These are phyloP conservation scores for Ophiocordyceps camponoti-rufipedis DNA, from an alignment of 2,329 filamentous ascomycete species.

Conservation along the genomic window DNA sequence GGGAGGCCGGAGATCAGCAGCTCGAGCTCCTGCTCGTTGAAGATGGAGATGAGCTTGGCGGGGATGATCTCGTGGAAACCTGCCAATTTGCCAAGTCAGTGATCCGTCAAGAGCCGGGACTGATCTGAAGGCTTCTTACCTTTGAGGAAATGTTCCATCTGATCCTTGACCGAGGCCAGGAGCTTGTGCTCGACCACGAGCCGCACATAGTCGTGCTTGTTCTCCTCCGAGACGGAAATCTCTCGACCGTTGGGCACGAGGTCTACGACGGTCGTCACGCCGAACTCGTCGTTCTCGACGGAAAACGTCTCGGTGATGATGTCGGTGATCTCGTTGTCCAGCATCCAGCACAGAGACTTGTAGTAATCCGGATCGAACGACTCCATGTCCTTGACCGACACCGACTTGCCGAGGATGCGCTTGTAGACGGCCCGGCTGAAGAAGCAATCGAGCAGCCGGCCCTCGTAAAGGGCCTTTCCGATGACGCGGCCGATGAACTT, in stretches of 20 bases:
- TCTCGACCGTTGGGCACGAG: constrained; percentile 76
- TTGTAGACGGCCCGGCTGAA: constrained; percentile 99
- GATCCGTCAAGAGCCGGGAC: not conserved
- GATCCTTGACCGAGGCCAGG: constrained; percentile 78
- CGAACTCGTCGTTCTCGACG: constrained; percentile 85
- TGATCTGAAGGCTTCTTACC: constrained; percentile 26
- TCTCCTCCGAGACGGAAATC: constrained; percentile 87
- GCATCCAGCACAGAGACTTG: constrained; percentile 96
- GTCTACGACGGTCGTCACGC: constrained; percentile 73
- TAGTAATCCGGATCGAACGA: constrained; percentile 97
- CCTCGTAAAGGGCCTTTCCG: constrained; percentile 93
- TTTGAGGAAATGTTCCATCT: constrained; percentile 82
- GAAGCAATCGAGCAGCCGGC: constrained; percentile 89
- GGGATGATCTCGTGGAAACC: constrained; percentile 98
- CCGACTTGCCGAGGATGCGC: constrained; percentile 81
- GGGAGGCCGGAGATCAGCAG: constrained; percentile 90
- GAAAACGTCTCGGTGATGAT: constrained; percentile 95
- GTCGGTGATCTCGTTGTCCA: constrained; percentile 96
- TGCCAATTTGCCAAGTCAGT: constrained; percentile 10
- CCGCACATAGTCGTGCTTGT: constrained; percentile 95
- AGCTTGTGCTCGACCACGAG: constrained; percentile 88
- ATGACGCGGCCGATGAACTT: constrained; percentile 98
- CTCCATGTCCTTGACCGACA: constrained; percentile 98
- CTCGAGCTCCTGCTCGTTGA: constrained; percentile 96
- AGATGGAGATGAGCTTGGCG: constrained; percentile 83